A percentile compares a stretch with the other conserved stretches of the same genome.
Conservation (phyloP, 2,329 filamentous ascomycete genomes). For the Cladosporium austrohemisphaericum region DNA sequence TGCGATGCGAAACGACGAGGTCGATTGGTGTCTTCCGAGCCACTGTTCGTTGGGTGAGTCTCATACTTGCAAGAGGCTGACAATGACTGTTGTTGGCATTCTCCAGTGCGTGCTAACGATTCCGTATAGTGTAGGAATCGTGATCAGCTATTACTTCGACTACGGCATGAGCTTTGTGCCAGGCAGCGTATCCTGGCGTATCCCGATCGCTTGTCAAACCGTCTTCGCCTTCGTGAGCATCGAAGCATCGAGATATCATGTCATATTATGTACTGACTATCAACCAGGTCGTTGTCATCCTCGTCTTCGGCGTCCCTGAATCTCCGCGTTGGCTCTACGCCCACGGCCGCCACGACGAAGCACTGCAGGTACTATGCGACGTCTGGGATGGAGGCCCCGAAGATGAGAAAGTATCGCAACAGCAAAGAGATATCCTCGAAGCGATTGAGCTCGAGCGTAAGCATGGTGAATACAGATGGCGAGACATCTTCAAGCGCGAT, state of each 20-base stretch:
- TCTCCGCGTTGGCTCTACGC: conserved; percentile 42
- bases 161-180: conserved; percentile 38
- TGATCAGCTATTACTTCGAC: conserved; percentile 34
- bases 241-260: too few relatives aligned
- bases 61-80: too few relatives aligned
- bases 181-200: conserved; percentile 45
- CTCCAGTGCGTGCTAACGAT: too few relatives aligned
- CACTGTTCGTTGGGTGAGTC: conserved; percentile 31
- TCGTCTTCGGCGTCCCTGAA: conserved; percentile 39
- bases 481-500: conserved; percentile 34
- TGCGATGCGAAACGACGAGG: conserved; percentile 33
- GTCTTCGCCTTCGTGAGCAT: conserved; percentile 27
- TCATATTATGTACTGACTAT: not conserved
- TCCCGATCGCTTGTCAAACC: conserved; percentile 47
- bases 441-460: conserved; percentile 36
- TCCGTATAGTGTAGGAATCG: conserved; percentile 24
- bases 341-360: conserved; percentile 31
- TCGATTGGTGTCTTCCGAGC: conserved; percentile 33
- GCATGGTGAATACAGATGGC: conserved; percentile 39
- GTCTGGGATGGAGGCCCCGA: conserved; percentile 31
- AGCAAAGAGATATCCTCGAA: conserved; percentile 36
- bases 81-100: conserved; percentile 30
- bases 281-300: conserved; percentile 35
- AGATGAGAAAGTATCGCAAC: conserved; percentile 25
- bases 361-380: conserved; percentile 33